Base-by-base conservation (phyloP, 306 rosid genomes). In the Cicer yamashitae region DNA sequence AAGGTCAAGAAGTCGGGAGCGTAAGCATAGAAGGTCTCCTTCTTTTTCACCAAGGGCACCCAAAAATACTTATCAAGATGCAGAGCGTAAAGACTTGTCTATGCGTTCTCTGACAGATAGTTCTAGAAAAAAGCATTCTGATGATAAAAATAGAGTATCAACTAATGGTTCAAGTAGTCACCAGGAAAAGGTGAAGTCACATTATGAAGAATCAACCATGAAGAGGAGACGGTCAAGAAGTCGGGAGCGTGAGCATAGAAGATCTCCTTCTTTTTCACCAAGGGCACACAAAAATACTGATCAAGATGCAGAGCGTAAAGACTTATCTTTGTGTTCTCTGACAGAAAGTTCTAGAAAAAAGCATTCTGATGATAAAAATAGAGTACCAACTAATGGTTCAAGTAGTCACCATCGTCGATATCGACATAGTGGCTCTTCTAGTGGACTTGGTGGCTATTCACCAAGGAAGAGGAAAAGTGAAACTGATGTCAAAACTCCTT, bases 401-500 rank as follows among this genome's bases (percentile, higher is more conserved):
- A 87, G 86, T 79, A 75, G 87, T 82, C 90, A 87, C 57, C 82
- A 89, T 82, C 84, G 82, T 39, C 86, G 87, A 43, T 86, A 83
- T 70, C 87, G 88, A 20, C 89, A 83, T 56, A 88, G 77, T 77
- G 88, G 74, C 52, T 81, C 84, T 25, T 52, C 85, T 13, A 92
- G 91, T 84, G 85, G 93, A 77, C 97, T 94, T 69, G 99, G 99
- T 84, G 99, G 99, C 58, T 94, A 94, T 88, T 94, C 99, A 30
- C 97, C 96, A 0, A 87, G 99, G 85, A 94, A 92, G 93, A 88
- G 97, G 83, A 90, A 87, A 83, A 79, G 89, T 57, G 96, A 92
- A 77, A 83, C 92, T 81, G 93, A 90, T 78, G 80, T 80, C 62
- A 92, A 82, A 84, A 92, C 96, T 71, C 93, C 96, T 80, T 85